phyloP scores from a whole-genome alignment of 805 yeast species.

The Dipodascopsis uninucleata region DNA sequence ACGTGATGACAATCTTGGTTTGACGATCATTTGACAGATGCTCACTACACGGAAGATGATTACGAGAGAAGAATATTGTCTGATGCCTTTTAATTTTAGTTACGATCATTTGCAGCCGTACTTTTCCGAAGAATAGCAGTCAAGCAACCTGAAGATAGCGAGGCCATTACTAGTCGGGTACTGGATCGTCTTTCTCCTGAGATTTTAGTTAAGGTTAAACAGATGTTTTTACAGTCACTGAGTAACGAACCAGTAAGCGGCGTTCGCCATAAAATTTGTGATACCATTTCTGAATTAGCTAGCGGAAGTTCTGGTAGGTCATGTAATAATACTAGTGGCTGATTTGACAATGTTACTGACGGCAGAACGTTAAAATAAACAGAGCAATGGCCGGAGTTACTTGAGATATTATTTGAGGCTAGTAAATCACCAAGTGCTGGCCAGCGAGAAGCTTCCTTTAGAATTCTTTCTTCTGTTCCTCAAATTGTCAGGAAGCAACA shows the following conservation, averaged over 20 bases:
- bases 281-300: slow-evolving; percentile 90
- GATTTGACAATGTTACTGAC: no score
- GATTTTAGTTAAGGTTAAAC: slow-evolving; percentile 60
- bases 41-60: background rate
- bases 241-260: slow-evolving; percentile 58
- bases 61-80: background rate
- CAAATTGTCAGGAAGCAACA: slow-evolving; percentile 62
- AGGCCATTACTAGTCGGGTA: slow-evolving; percentile 68
- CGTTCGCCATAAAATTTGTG: slow-evolving; percentile 88
- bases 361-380: no score
- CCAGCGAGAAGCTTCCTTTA: slow-evolving; percentile 84
- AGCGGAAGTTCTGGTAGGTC: slow-evolving; percentile 35
- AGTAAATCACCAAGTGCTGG: slow-evolving; percentile 53
- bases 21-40: background rate
- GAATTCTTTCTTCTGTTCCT: slow-evolving; percentile 84
- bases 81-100: slow-evolving; percentile 16
- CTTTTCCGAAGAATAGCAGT: slow-evolving; percentile 79
- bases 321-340: background rate
- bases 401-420: slow-evolving; percentile 72
- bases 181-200: slow-evolving; percentile 63
- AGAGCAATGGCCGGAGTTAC: slow-evolving; percentile 73
- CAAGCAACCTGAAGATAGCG: slow-evolving; percentile 56
- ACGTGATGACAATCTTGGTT: slow-evolving; percentile 30
- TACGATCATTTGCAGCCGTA: slow-evolving; percentile 73
- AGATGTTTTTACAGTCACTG: slow-evolving; percentile 69